Evolutionary conservation across 108 stramenopile species (phyloP), one percentile per base, ranked within the genome.

Genomic region (Mayamaea pseudoterrestris): DNA sequence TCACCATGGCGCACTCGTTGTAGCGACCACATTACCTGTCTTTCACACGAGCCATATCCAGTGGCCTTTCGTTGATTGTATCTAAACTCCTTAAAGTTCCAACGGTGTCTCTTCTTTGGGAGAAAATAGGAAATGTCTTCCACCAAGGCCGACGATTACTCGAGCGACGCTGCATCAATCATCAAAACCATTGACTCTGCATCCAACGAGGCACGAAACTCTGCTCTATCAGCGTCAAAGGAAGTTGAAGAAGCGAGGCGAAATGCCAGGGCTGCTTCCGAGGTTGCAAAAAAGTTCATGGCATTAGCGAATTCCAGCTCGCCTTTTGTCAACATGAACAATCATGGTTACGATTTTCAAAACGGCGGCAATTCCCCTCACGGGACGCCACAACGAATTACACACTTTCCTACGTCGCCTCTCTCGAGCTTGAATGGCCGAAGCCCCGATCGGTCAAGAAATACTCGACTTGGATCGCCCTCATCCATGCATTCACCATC

Each of bases 151-250:
- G n/a, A n/a, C n/a, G n/a, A n/a, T n/a, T n/a, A n/a, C n/a, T n/a
- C n/a, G n/a, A n/a, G n/a, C n/a, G n/a, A 39, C 20, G 78, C 83
- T n/a, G 73, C 70, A 11, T 68, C 73, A 43, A 67, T 85, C 26
- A 85, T 85, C 49, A 73, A 63, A 26, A 65, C 65, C 8, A 57
- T 85, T 31, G 83, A 85, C 50, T 45, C 61, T 17, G 78, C 83
- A 27, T 67, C 65, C 34, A 52, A 65, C 0, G 63, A 69, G 49
- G 73, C 78, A 71, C 70, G 25, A 30, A 46, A 54, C 2, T 45
- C 57, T 28, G 73, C 75, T 18, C 55, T 64, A 24, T 31, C 53
- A 20, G 71, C 83, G 11, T 70, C 83, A 8, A 36, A 48, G 32
- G 73, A 80, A 52, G 83, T 78, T 27, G 78, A 77, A 51, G 60